Percentiles rank a stretch among this genome's conserved stretches.
Evolutionary conservation across 129 eudicot genomes (phyloP).

Genomic region (Flaveria linearis): DNA sequence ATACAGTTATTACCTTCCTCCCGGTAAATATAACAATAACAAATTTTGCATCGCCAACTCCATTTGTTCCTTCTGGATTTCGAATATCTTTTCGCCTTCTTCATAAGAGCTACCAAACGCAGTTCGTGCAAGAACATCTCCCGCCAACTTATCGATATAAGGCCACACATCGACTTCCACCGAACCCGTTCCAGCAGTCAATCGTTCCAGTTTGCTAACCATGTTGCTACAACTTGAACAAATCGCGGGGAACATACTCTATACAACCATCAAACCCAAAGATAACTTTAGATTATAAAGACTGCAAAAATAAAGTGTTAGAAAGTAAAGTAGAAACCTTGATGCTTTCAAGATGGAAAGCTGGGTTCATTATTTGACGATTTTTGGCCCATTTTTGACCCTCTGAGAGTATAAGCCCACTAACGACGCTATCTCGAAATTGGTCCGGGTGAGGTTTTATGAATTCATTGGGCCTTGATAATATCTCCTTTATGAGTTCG

Average conservation of each 20-base stretch:
- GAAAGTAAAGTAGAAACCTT: background rate
- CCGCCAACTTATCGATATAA: conserved; percentile 12
- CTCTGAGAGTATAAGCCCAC: conserved; percentile 20
- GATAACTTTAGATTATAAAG: background rate
- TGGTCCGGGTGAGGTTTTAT: conserved; percentile 1
- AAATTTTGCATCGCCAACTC: conserved; percentile 9
- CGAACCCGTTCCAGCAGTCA: background rate
- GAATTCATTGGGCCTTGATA: conserved; percentile 15
- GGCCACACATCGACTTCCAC: conserved; percentile 22
- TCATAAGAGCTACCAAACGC: conserved; percentile 18
- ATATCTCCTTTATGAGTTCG: conserved; percentile 13
- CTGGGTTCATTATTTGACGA: conserved; percentile 26
- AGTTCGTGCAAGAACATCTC: conserved; percentile 18
- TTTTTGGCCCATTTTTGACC: conserved; percentile 25
- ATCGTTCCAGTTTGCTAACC: background rate
- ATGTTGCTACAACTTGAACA: conserved; percentile 8
- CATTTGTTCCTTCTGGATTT: conserved; percentile 17
- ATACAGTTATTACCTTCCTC: conserved; percentile 7
- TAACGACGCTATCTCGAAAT: conserved; percentile 17
- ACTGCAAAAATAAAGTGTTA: background rate
- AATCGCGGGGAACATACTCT: conserved; percentile 17
- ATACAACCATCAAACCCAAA: background rate
- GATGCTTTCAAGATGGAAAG: conserved; percentile 26
- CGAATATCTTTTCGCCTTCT: conserved; percentile 18
- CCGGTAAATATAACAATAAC: conserved; percentile 2